Evolutionary conservation across 2,329 filamentous ascomycete species (phyloP), one percentile per base, ranked within the genome.

Genomic region (Dactylellina cionopaga): DNA sequence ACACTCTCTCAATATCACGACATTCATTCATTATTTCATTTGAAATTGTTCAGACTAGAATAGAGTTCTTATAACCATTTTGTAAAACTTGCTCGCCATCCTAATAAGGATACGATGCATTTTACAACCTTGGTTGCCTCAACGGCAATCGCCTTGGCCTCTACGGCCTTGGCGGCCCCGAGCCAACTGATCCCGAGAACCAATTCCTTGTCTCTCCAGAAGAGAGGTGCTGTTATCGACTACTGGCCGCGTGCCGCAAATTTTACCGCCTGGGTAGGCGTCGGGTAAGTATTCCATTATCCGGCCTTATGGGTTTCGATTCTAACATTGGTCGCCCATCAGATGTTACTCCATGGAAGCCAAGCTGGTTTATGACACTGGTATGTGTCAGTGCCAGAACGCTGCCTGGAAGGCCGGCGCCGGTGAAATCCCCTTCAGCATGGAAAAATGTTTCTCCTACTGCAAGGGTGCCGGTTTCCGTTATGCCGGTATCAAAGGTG

Each of bases 391-490:
- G 4, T 63, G 59, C 11, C 25, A 31, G 35, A 54, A 52, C 31
- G 47, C 24, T 22, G 49, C n/a, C 5, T 43, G 39, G 39, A 41
- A 33, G 6, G 51, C 13, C 1, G 51, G 19, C 7, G 11, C 17
- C 7, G n/a, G 7, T 19, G 33, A 22, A 24, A 49, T 51, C 33
- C 25, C 29, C 1, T 49, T 54, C 15, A 63, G n/a, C 9, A 63
- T 63, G 46, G 41, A 49, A n/a, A 49, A 41, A 15, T 66, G 62
- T n/a, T 41, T 56, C 15, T 29, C 51, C 4, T 39, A 22, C 5
- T 66, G 62, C 31, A 66, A 56, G 17, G 62, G 29, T 17, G 49
- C 51, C 19, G 62, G 51, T 1, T 66, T 56, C 41, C 62, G 62
- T 33, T 56, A 56, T 19, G 62, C 41, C 24, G 62, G 62, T 43